A percentile compares a stretch with the other conserved stretches of the same genome.
These are phyloP conservation scores for Ceratocystis albifundus DNA, from an alignment of 2,329 filamentous ascomycete species.

Conservation along the genomic window DNA sequence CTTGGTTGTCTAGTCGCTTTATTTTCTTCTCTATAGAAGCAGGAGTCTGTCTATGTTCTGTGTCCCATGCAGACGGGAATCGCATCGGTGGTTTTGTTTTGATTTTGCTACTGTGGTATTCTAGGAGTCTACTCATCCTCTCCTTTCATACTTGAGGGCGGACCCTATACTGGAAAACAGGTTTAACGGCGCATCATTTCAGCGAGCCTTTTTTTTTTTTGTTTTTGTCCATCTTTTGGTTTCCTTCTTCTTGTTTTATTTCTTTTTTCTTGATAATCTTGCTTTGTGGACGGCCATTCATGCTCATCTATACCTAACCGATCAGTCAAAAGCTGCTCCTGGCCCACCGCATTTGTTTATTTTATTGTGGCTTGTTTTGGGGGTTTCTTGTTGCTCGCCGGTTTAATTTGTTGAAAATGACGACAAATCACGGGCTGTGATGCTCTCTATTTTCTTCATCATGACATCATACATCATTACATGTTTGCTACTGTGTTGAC, in stretches of 20 bases:
- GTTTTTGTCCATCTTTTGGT: background rate
- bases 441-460: background rate
- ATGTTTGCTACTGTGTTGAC: no score
- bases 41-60: background rate
- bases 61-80: background rate
- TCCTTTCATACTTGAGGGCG: background rate
- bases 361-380: background rate
- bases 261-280: background rate
- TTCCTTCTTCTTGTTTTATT: background rate
- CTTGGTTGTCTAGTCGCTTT: slow-evolving; percentile 2
- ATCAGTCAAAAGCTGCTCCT: slow-evolving; percentile 1
- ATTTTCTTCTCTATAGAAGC: background rate
- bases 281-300: background rate
- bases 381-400: no score
- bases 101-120: background rate
- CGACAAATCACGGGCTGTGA: no score
- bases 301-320: slow-evolving; percentile 8
- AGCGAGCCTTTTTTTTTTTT: background rate
- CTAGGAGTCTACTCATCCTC: background rate
- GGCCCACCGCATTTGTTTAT: slow-evolving; percentile 5
- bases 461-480: background rate
- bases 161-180: background rate
- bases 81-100: background rate
- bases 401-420: no score
- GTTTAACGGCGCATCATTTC: slow-evolving; percentile 10